Percentiles rank a stretch among this genome's conserved stretches.
phyloP scores from a whole-genome alignment of 306 rosid genomes.

The Fragaria ananassa region DNA sequence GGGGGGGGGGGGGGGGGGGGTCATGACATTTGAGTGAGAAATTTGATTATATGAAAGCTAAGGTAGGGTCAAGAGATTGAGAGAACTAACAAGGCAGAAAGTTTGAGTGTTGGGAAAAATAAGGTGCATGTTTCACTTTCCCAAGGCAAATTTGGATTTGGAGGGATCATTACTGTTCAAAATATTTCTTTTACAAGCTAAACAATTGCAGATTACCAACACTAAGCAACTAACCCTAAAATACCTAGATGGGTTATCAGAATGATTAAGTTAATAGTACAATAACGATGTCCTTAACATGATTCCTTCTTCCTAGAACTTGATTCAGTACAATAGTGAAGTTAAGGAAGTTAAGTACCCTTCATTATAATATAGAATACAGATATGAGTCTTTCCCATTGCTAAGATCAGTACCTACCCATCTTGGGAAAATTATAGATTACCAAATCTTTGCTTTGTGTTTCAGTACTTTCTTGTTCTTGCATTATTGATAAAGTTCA shows the following conservation, averaged over 20 bases:
- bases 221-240: neutral
- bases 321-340: neutral
- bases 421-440: slow-evolving; percentile 1
- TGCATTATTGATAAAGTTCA: neutral
- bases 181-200: neutral
- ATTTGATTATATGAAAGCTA: slow-evolving; percentile 16
- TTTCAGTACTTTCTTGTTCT: neutral
- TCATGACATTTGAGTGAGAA: slow-evolving; percentile 20
- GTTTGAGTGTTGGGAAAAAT: slow-evolving; percentile 12
- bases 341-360: neutral
- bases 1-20: too few species aligned
- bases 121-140: slow-evolving; percentile 15
- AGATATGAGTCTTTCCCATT: neutral
- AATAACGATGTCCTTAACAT: neutral
- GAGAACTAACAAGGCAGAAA: neutral
- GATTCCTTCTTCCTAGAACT: neutral
- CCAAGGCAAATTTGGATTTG: slow-evolving; percentile 4
- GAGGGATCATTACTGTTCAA: slow-evolving; percentile 8
- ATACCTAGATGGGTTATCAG: neutral
- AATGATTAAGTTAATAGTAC: neutral
- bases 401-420: slow-evolving; percentile 3
- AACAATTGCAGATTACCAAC: neutral
- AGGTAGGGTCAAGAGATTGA: slow-evolving; percentile 25
- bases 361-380: neutral
- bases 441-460: neutral